Evolutionary conservation across 805 yeast genomes (phyloP), one percentile per base, ranked within the genome.

Genomic region (Komagataella mondaviorum): DNA sequence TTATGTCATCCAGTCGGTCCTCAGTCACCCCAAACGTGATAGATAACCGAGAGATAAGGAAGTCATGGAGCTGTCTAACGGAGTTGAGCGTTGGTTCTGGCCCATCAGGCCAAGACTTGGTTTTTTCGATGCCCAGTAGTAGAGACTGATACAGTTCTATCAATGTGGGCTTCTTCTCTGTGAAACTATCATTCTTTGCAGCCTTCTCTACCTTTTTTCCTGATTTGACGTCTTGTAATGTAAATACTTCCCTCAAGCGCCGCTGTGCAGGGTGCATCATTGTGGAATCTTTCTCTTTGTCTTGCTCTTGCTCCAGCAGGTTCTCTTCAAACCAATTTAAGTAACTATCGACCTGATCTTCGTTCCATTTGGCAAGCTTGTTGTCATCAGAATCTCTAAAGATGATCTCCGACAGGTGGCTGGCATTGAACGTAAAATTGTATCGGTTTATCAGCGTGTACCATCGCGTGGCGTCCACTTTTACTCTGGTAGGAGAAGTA

Each of bases 321-420:
- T 61, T 62, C 7, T 68, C 68, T 49, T 70, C 64, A 50, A 76
- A 70, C 80, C 84, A 77, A 20, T 71, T 66, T 23, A 81, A 60
- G 60, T 80, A 84, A 23, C 68, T 61, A 3, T 69, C 69, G 2
- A 73, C 68, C 51, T 75, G 67, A 2, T 59, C 57, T n/a, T 72
- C 72, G 46, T 70, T 65, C 83, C 88, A 79, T 12, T 63, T 60
- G 8, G 71, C 49, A 3, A 81, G 58, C 14, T 71, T 72, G 5
- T 61, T 51, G 7, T 66, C 65, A 2, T 62, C 58, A 1, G 67
- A 60, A 1, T 59, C 61, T 46, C 53, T 60, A 49, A 47, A 51
- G 4, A 54, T 54, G 52, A 36, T 64, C 54, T 46, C 63, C 58
- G 22, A 54, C 56, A 6, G 59, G 55, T 6, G 56, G 52, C 10